Base-by-base conservation (phyloP, 106 monocot genomes). In the Allium fistulosum region DNA sequence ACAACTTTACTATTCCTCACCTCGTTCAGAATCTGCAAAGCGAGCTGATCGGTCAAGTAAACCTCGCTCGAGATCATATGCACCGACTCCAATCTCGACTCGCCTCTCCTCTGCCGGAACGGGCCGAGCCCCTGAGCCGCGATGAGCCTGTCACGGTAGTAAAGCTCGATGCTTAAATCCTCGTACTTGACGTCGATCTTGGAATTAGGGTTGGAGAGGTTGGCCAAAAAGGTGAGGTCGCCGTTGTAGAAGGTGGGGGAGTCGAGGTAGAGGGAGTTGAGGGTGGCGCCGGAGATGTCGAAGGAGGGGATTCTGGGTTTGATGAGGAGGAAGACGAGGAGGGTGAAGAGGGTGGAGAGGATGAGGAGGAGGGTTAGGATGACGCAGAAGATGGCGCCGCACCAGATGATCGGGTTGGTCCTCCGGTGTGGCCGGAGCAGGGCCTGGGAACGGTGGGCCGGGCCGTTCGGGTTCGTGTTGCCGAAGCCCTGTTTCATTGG, bases 11-110 rank as follows among this genome's bases (percentile, higher is more conserved):
- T 85, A 22, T 52, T 73, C 37, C 70, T 75, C 75, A 87, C 77
- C 70, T 97, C 78, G 59, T 74, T 72, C 65, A 69, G 70, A 22
- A 97, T 51, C 79, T 78, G 71, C 62, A 65, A 7, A 6, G 73
- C 76, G 2, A 83, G 46, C 53, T 79, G 78, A 14, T 75, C 67
- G 15, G 87, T 79, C 14, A 97, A 63, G 67, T 69, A 77, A 8
- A 92, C 97, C 71, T 92, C 78, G 71, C 97, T 97, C 4, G 92
- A 75, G 11, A 97, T 58, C 97, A 97, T 89, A 69, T 80, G 92
- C 13, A 97, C 74, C 17, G 74, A 26, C 76, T 74, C 66, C 16
- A 97, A 68, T 74, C 77, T 82, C 51, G 59, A 72, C 74, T 84
- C 76, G 17, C 80, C 75, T 0, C 82, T 69, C 77, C 82, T 46